These are phyloP conservation scores for Obelidium mucronatum DNA, from an alignment of 192 early-diverging fungal genomes.

Conservation along the genomic window DNA sequence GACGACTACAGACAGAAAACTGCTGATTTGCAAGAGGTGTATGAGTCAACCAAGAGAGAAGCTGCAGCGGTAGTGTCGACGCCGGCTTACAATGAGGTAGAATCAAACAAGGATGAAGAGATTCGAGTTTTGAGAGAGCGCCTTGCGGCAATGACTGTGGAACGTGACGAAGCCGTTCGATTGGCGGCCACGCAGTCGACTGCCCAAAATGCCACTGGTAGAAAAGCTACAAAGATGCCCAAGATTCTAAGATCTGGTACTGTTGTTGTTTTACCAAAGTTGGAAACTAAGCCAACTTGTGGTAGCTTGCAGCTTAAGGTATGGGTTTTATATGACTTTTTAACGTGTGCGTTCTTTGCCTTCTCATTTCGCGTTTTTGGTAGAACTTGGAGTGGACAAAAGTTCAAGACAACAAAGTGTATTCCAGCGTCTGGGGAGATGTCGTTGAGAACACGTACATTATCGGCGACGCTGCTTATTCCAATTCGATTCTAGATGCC, in stretches of 20 bases:
- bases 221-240: background rate
- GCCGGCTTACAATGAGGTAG: background rate
- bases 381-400: conserved; percentile 58
- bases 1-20: background rate
- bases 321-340: background rate
- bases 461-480: too few species aligned
- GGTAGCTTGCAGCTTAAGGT: background rate
- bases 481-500: conserved; percentile 34
- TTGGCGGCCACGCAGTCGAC: background rate
- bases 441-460: conserved; percentile 47
- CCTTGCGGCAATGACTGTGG: conserved; percentile 13
- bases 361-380: background rate
- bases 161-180: conserved; percentile 28
- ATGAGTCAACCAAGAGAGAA: background rate
- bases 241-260: too few species aligned
- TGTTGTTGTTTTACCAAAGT: background rate
- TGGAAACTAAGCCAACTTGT: background rate
- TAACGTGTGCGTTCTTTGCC: background rate
- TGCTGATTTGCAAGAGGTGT: background rate
- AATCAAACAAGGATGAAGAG: background rate
- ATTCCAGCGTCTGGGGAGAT: conserved; percentile 50
- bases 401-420: conserved; percentile 36
- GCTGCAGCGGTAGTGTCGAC: conserved; percentile 1
- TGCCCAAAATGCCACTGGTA: background rate
- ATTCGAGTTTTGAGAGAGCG: conserved; percentile 25